Percentiles rank a stretch among this genome's conserved stretches.
Evolutionary conservation across 192 early-diverging fungal genomes (phyloP).

Genomic region (Gaertneriomyces semiglobifer): DNA sequence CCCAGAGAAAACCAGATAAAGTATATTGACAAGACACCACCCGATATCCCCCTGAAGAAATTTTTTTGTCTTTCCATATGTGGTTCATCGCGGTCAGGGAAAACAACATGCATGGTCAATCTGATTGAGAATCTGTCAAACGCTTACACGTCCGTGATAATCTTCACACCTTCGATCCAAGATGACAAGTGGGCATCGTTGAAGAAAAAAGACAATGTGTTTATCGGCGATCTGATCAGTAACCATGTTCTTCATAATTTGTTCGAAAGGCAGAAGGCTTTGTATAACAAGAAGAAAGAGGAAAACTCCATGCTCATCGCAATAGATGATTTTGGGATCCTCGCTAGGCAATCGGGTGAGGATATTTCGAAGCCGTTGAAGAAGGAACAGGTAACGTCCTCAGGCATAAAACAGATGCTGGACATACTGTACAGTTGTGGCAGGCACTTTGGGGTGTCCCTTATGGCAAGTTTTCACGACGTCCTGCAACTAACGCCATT

Average conservation of each 20-base stretch:
- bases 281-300: slow-evolving; percentile 4
- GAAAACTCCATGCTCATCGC: too few relatives aligned
- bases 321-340: too few relatives aligned
- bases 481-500: not conserved
- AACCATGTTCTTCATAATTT: slow-evolving; percentile 4
- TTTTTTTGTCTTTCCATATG: not conserved
- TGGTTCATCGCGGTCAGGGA: not conserved
- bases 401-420: slow-evolving; percentile 9
- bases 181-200: not conserved
- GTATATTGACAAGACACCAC: not conserved
- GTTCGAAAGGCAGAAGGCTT: not conserved
- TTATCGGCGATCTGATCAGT: not conserved
- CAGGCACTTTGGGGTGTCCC: not conserved
- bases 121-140: too few relatives aligned
- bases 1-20: not conserved
- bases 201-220: slow-evolving; percentile 4
- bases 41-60: not conserved
- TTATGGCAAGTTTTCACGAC: too few relatives aligned
- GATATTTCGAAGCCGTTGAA: not conserved
- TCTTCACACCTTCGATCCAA: too few relatives aligned
- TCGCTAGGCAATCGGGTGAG: not conserved
- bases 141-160: too few relatives aligned
- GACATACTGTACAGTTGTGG: not conserved
- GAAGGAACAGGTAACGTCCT: not conserved
- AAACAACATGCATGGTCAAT: too few relatives aligned